Evolutionary conservation across 805 yeast genomes (phyloP).

Genomic region (Myxozyma mucilagina): DNA sequence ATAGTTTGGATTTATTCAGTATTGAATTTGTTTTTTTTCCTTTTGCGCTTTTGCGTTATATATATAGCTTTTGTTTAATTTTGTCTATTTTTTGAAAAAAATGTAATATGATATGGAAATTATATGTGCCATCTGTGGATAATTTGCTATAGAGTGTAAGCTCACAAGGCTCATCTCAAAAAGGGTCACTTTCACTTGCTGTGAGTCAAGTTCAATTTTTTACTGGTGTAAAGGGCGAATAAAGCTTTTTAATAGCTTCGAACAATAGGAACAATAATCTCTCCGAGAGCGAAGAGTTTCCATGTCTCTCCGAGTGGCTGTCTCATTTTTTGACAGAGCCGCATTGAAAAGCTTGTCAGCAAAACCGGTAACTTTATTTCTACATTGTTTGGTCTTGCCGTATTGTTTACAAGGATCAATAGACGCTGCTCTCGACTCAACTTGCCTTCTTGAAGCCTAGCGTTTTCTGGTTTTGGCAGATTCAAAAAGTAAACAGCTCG

Average conservation of each 20-base stretch:
- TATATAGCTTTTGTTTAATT: not conserved
- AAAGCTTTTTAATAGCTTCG: not conserved
- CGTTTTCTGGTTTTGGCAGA: no score
- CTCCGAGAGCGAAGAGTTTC: not conserved
- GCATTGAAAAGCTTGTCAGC: not conserved
- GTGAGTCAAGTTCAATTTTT: no score
- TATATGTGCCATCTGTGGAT: no score
- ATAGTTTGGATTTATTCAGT: not conserved
- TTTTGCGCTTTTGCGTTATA: not conserved
- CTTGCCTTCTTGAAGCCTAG: no score
- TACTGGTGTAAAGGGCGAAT: no score
- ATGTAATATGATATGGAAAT: not conserved
- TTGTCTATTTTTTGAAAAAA: not conserved
- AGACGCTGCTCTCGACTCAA: no score
- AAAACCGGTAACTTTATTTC: not conserved
- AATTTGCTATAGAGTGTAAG: not conserved
- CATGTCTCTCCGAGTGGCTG: not conserved
- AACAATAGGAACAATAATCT: not conserved
- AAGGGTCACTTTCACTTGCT: no score
- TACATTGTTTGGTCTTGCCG: no score
- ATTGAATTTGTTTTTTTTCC: not conserved
- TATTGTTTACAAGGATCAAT: no score
- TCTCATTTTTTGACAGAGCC: not conserved
- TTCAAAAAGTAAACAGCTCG: no score
- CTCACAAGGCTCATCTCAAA: no score